Evolutionary conservation across 2,329 filamentous ascomycete genomes (phyloP).

Genomic region (Zymoseptoria pseudotritici): DNA sequence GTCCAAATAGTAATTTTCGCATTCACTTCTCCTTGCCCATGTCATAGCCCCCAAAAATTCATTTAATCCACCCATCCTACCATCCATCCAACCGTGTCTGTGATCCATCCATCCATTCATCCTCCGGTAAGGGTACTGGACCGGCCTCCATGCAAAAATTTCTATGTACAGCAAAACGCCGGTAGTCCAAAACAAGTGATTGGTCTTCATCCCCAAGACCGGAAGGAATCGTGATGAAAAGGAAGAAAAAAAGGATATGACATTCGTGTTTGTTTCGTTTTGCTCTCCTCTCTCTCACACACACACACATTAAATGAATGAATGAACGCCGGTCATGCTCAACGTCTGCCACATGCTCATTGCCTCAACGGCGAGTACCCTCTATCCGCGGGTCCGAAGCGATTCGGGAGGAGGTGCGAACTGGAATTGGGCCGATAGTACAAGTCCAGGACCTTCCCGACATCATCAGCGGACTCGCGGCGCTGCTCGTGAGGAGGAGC

Average conservation of each 20-base stretch:
- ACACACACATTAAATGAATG: not conserved
- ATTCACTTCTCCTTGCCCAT: not conserved
- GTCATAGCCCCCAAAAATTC: not conserved
- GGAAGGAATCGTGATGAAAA: not conserved
- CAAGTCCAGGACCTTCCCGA: constrained; percentile 12
- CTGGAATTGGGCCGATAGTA: constrained; percentile 7
- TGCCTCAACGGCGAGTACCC: not conserved
- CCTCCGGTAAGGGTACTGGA: not conserved
- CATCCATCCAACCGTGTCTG: not conserved
- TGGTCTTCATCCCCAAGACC: not conserved
- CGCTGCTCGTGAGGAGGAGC: constrained; percentile 1
- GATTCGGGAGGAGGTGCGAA: not conserved
- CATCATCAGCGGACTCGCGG: constrained; percentile 8
- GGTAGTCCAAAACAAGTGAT: not conserved
- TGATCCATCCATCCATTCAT: not conserved
- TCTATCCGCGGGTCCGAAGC: not conserved
- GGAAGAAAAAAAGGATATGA: not conserved
- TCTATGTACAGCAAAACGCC: not conserved
- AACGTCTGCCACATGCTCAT: not conserved
- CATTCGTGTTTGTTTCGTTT: not conserved
- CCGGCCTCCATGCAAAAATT: not conserved
- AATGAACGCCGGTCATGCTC: not conserved
- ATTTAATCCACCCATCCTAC: not conserved
- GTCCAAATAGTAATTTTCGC: not conserved
- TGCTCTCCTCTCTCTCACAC: not conserved